Evolutionary conservation across 2,329 filamentous ascomycete species (phyloP), one percentile per base, ranked within the genome.

Genomic region (Exophiala oligosperma): DNA sequence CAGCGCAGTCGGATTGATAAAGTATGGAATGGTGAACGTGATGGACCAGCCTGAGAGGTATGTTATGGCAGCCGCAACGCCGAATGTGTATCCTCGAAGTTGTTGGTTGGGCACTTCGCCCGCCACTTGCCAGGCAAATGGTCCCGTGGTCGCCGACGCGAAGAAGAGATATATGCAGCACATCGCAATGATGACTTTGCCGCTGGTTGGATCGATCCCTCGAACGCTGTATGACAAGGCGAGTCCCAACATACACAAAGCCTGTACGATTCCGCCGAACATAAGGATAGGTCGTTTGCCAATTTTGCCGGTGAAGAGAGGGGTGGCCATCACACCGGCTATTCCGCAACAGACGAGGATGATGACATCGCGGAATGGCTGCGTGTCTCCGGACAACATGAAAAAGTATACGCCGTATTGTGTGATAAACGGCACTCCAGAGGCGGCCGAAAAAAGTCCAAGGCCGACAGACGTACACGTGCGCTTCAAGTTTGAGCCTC

Each of bases 11-110:
- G 80, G 79, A 59, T 84, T 84, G 69, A 85, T 84, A 63, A 84
- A 84, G 64, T 84, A 84, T 0, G 81, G 82, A 1, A 81, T 80
- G 0, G 82, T 84, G 63, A 84, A 84, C 0, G 80, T 82, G 0
- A 80, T 79, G 3, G 81, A 72, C 81, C 81, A 84, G 63, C 81
- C 81, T 2, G 79, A 77, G 9, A 83, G 72, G 68, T 84, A 84
- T 0, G 78, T 80, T n/a, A 81, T 69, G 3, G 79, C 78, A 0
- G 81, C 78, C 1, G 82, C 81, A 1, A 81, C 66, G 37, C 82
- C 82, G 53, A 84, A 84, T 0, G 82, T 84, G 61, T 84, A 79
- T 77, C 26, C 79, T 5, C 82, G 78, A 6, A 84, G 73, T 2
- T 80, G 74, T 65, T 84, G 81, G 0, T 81, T 81, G 0, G 81